Conservation (phyloP, 2,329 filamentous ascomycete species). For the Cytospora schulzeri region DNA sequence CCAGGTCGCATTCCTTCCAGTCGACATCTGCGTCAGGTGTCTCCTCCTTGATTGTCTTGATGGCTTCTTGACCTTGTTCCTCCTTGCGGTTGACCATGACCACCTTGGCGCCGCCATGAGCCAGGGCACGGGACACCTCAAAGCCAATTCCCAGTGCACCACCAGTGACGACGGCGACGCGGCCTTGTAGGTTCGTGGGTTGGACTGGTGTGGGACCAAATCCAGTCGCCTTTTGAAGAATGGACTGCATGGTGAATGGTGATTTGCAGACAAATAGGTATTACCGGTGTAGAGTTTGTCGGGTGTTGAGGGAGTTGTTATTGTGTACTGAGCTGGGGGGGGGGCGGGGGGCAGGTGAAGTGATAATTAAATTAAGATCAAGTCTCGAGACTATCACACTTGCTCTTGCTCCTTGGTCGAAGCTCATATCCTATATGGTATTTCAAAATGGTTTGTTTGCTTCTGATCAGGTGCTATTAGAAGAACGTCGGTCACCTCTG, state of each 20-base stretch:
- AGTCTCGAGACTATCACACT: not conserved
- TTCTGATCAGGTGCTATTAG: not conserved
- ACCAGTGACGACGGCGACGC: slow-evolving; percentile 42
- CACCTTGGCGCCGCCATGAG: slow-evolving; percentile 39
- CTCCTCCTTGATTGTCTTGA: slow-evolving; percentile 35
- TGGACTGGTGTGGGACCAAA: slow-evolving; percentile 41
- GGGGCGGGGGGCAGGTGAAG: no score
- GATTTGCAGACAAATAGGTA: not conserved
- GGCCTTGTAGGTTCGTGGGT: slow-evolving; percentile 39
- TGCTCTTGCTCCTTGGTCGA: not conserved
- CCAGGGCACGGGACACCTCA: slow-evolving; percentile 40
- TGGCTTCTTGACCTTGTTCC: slow-evolving; percentile 36
- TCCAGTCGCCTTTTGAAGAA: slow-evolving; percentile 37
- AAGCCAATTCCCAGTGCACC: slow-evolving; percentile 44
- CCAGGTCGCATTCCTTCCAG: slow-evolving; percentile 46
- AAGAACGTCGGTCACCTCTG: not conserved
- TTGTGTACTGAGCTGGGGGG: no score
- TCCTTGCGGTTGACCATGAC: slow-evolving; percentile 42
- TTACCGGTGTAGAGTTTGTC: no score
- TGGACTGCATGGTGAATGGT: slow-evolving; percentile 40
- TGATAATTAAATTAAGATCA: no score
- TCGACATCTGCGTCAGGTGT: slow-evolving; percentile 39
- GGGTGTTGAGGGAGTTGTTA: no score
- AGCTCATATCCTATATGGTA: not conserved
- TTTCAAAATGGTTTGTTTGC: not conserved